phyloP scores from a whole-genome alignment of 805 yeast genomes.

The Pichia membranifaciens region DNA sequence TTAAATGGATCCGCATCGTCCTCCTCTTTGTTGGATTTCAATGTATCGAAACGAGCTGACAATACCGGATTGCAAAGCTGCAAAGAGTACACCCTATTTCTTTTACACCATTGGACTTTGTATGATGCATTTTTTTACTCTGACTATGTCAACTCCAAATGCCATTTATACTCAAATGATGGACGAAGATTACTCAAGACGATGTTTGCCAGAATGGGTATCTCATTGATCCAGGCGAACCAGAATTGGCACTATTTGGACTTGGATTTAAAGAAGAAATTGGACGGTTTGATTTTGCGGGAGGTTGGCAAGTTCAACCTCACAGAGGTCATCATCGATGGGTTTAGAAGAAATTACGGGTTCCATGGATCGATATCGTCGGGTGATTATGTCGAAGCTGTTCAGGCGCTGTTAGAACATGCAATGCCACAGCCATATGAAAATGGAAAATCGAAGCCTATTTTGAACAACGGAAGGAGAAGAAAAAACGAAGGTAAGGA shows the following conservation, averaged over 20 bases:
- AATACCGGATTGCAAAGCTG: slow-evolving; percentile 50
- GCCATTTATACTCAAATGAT: slow-evolving; percentile 84
- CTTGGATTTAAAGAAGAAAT: slow-evolving; percentile 64
- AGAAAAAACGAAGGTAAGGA: slow-evolving; percentile 5
- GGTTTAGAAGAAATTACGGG: slow-evolving; percentile 83
- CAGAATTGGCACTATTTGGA: slow-evolving; percentile 93
- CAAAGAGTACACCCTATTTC: slow-evolving; percentile 77
- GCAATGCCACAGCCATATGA: slow-evolving; percentile 10
- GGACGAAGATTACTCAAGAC: slow-evolving; percentile 84
- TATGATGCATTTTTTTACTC: slow-evolving; percentile 89
- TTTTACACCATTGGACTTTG: slow-evolving; percentile 87
- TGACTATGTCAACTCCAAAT: slow-evolving; percentile 82
- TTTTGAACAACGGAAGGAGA: too few relatives aligned
- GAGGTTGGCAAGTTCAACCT: slow-evolving; percentile 73
- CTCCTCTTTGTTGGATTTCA: slow-evolving; percentile 14
- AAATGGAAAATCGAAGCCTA: slow-evolving; percentile 12
- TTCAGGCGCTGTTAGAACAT: slow-evolving; percentile 73
- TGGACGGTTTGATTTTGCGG: slow-evolving; percentile 62
- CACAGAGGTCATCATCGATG: slow-evolving; percentile 77
- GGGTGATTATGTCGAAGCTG: slow-evolving; percentile 85
- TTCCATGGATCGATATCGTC: slow-evolving; percentile 84
- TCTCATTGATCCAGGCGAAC: slow-evolving; percentile 79
- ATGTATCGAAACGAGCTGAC: slow-evolving; percentile 29
- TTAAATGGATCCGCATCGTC: not conserved
- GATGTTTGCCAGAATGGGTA: slow-evolving; percentile 95